phyloP scores from a whole-genome alignment of 257 asterid species.

The Nicotiana noctiflora region DNA sequence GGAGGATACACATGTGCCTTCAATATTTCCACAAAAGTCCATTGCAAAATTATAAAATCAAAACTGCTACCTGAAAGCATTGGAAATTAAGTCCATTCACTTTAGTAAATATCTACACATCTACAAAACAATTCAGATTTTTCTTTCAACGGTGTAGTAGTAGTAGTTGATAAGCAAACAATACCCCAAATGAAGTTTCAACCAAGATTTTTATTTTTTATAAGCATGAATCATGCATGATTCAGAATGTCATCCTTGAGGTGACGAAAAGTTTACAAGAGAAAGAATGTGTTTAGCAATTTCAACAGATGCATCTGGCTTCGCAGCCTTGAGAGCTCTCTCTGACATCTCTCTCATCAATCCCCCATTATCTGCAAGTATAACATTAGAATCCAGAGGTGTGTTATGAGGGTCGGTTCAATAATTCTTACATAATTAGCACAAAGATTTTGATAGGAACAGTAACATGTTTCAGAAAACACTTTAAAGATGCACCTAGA shows the following conservation, averaged over 20 bases:
- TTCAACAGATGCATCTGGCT: conserved; percentile 39
- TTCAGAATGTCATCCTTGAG: neutral
- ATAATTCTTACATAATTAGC: neutral
- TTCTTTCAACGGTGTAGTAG: neutral
- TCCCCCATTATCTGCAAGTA: conserved; percentile 27
- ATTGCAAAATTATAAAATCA: neutral
- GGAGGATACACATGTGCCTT: neutral
- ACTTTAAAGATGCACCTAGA: neutral
- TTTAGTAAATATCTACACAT: neutral
- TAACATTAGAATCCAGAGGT: neutral
- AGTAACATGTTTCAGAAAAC: neutral
- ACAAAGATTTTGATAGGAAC: neutral
- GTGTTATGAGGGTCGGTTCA: neutral
- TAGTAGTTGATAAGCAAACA: no score
- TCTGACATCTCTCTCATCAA: conserved; percentile 39
- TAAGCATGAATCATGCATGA: neutral
- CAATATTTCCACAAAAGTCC: neutral
- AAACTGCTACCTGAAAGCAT: neutral
- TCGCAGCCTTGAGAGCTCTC: conserved; percentile 47
- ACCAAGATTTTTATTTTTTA: neutral
- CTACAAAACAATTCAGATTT: neutral
- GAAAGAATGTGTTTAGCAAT: conserved; percentile 35
- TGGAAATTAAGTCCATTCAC: neutral
- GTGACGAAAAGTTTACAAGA: conserved; percentile 25
- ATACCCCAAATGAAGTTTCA: neutral